A percentile compares a stretch with the other conserved stretches of the same genome.
Evolutionary conservation across 257 asterid genomes (phyloP).

Genomic region (Solanum dulcamara): DNA sequence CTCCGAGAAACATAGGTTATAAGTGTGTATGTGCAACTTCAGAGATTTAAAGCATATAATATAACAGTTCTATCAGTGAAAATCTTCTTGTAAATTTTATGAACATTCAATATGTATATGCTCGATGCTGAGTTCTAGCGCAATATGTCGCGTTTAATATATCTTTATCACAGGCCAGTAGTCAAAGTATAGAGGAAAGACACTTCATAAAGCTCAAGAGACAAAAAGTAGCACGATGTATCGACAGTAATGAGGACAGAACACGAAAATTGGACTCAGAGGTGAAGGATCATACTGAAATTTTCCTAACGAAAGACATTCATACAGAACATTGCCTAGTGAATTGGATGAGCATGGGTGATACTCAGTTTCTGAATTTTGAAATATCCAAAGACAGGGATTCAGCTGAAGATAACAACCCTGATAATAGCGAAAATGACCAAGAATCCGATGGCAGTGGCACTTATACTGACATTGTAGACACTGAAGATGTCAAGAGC

Average conservation of each 20-base stretch:
- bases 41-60: not conserved
- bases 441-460: not conserved
- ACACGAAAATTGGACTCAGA: not conserved
- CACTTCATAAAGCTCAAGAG: conserved; percentile 3
- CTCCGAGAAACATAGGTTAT: not conserved
- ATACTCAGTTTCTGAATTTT: not conserved
- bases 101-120: not conserved
- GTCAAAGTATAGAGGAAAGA: not conserved
- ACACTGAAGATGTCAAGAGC: not conserved
- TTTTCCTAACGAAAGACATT: not conserved
- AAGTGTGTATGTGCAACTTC: not conserved
- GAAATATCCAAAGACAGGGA: not conserved
- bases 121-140: not conserved
- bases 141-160: not conserved
- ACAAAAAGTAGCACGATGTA: not conserved
- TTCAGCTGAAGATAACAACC: not conserved
- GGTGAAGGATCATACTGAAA: not conserved
- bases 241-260: not conserved
- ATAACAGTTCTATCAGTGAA: not conserved
- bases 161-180: not conserved
- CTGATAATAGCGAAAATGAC: not conserved
- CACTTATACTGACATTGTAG: not conserved
- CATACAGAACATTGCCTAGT: not conserved
- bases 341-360: conserved; percentile 14
- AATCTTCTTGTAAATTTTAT: not conserved